Base-by-base conservation (phyloP, 1,284 basidiomycete species). In the Tylopilus sp. region DNA sequence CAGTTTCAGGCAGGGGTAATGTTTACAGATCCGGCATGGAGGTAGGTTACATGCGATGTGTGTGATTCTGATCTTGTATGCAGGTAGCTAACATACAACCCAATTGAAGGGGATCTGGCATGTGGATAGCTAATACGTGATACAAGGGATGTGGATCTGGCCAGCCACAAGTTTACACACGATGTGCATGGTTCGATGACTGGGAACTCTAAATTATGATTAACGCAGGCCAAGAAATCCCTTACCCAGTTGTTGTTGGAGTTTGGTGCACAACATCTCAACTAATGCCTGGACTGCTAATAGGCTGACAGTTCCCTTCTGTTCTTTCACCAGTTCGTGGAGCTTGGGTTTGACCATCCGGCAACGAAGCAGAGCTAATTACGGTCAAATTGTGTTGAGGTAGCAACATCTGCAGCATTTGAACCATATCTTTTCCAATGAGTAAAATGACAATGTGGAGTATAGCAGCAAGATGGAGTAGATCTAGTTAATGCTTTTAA, bases 261-360 rank as follows among this genome's bases (percentile, higher is more conserved):
- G 24, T 32, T 42, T 43, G 28, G 33, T 19, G 10, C 48, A n/a
- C 8, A 53, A 37, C 9, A 53, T 5, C n/a, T 53, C 48, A 22
- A 53, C 35, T 14, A 53, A 48, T 20, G 51, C 51, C 26, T 53
- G 51, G 10, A 53, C 51, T 37, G 51, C 51, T 15, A 53, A 29
- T 19, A 52, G 9, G 28, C 51, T 53, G 22, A 51, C 48, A 31
- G 51, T 48, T n/a, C 51, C 48, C n/a, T 51, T 51, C 20, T 32
- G 48, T 28, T 36, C 24, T 37, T 19, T 53, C 35, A 48, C 51
- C 28, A 53, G 8, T 11, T 51, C 33, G 24, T 43, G 51, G 26
- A 53, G 51, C 35, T 41, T 53, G 7, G 49, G 36, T 33, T 53
- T 42, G 15, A 40, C 48, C 35, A 24, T 22, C 24, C 32, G 29